A percentile compares a stretch with the other conserved stretches of the same genome.
Evolutionary conservation across 805 yeast genomes (phyloP).

Genomic region (Osmozyma mogii): DNA sequence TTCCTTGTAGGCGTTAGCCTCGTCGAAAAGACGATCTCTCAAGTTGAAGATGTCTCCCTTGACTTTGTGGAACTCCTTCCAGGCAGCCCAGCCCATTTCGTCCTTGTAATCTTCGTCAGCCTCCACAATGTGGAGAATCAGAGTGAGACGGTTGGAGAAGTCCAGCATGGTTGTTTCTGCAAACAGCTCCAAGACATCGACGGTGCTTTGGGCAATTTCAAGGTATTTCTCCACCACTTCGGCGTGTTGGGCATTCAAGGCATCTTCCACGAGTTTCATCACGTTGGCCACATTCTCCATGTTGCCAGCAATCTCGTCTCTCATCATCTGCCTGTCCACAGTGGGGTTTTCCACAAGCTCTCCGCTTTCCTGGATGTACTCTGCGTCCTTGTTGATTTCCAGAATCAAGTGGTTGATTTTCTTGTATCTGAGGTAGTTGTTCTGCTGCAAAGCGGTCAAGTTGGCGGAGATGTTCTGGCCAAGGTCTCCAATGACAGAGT

Average conservation of each 20-base stretch:
- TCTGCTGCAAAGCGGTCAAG: conserved; percentile 21
- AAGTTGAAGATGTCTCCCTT: conserved; percentile 48
- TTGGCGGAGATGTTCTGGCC: conserved; percentile 18
- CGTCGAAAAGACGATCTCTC: conserved; percentile 43
- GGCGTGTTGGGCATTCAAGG: conserved; percentile 21
- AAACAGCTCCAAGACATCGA: conserved; percentile 68
- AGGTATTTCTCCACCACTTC: conserved; percentile 23
- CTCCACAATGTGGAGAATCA: conserved; percentile 39
- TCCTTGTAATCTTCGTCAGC: conserved; percentile 10
- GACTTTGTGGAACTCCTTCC: conserved; percentile 50
- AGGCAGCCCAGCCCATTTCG: conserved; percentile 17
- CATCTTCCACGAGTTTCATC: conserved; percentile 16
- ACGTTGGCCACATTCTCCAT: conserved; percentile 18
- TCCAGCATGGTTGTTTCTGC: conserved; percentile 60
- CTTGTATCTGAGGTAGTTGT: conserved; percentile 24
- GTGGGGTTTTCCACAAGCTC: conserved; percentile 7
- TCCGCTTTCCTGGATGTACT: conserved; percentile 16
- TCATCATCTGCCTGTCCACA: conserved; percentile 26
- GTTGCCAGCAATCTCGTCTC: conserved; percentile 23
- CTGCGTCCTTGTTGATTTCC: conserved; percentile 27
- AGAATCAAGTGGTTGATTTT: conserved; percentile 21
- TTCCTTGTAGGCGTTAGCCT: conserved; percentile 16
- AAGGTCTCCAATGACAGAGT: conserved; percentile 16
- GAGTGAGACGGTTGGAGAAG: conserved; percentile 52
- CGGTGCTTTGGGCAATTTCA: conserved; percentile 31